Percentiles rank a stretch among this genome's conserved stretches.
phyloP scores from a whole-genome alignment of 768 basidiomycete species.

The Lanmaoa pseudosensibilis region DNA sequence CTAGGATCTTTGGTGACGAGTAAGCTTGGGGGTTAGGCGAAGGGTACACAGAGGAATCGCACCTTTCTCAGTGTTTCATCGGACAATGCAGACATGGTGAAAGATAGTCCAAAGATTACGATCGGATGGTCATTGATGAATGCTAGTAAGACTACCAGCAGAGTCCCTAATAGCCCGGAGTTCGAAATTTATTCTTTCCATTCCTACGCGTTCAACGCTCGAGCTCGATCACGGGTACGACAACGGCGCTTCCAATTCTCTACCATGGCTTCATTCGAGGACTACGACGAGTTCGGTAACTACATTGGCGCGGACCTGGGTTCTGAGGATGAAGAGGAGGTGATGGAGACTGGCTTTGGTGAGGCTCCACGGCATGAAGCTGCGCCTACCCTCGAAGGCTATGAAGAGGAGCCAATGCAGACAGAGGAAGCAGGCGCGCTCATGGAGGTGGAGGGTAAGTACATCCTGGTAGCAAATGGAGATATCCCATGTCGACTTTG shows the following conservation, averaged over 20 bases:
- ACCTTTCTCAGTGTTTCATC: slow-evolving; percentile 87
- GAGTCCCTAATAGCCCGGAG: slow-evolving; percentile 24
- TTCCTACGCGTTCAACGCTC: slow-evolving; percentile 22
- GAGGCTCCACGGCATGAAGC: slow-evolving; percentile 37
- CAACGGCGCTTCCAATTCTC: background rate
- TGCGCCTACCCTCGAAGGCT: slow-evolving; percentile 74
- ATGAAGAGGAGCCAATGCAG: slow-evolving; percentile 67
- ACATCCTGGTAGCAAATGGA: background rate
- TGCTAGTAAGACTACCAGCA: background rate
- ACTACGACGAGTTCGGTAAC: slow-evolving; percentile 95
- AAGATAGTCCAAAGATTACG: slow-evolving; percentile 1
- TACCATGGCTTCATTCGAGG: slow-evolving; percentile 61
- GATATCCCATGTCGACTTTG: slow-evolving; percentile 7
- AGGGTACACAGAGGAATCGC: slow-evolving; percentile 1
- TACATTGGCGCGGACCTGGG: slow-evolving; percentile 95
- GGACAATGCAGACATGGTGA: slow-evolving; percentile 54
- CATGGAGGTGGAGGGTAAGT: slow-evolving; percentile 84
- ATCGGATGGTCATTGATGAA: slow-evolving; percentile 14
- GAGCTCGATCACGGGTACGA: slow-evolving; percentile 8
- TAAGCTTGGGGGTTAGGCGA: slow-evolving; percentile 17
- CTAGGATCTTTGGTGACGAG: slow-evolving; percentile 62
- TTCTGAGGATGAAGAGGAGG: slow-evolving; percentile 69
- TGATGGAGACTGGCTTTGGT: slow-evolving; percentile 52
- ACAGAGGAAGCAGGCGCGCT: slow-evolving; percentile 60
- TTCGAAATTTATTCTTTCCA: slow-evolving; percentile 33